A percentile compares a stretch with the other conserved stretches of the same genome.
Conservation (phyloP, 2,329 filamentous ascomycete genomes). For the Botryosphaeria dothidea region DNA sequence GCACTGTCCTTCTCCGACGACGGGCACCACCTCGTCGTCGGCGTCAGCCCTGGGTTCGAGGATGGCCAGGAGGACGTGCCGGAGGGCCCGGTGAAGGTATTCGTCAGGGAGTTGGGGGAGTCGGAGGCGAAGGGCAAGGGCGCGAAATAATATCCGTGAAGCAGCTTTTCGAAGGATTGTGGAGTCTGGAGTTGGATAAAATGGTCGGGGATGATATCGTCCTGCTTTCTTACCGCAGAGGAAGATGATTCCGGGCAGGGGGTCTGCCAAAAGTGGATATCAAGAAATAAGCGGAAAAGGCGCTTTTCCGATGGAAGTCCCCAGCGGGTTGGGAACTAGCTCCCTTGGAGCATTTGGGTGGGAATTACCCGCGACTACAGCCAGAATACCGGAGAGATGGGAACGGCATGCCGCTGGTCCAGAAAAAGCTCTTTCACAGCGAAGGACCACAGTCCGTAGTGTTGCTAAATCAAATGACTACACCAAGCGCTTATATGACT, state of each 20-base stretch:
- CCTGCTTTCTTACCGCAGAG: not conserved
- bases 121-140: constrained; percentile 86
- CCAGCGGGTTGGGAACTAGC: not conserved
- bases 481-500: not conserved
- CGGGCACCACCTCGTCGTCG: constrained; percentile 77
- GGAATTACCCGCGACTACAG: too few relatives aligned
- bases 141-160: constrained; percentile 50
- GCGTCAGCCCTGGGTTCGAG: constrained; percentile 83
- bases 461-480: not conserved
- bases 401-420: not conserved
- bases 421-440: not conserved
- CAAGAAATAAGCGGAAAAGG: not conserved
- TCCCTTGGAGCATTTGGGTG: not conserved
- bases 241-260: not conserved
- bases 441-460: not conserved
- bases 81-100: constrained; percentile 70
- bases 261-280: not conserved
- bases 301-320: not conserved
- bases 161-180: not conserved
- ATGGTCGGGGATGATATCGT: not conserved
- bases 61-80: constrained; percentile 80
- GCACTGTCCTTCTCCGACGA: constrained; percentile 75
- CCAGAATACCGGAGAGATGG: not conserved
- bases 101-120: constrained; percentile 81
- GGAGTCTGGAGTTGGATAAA: constrained; percentile 7